These are phyloP conservation scores for Gnomoniopsis sp. DNA, from an alignment of 2,329 filamentous ascomycete genomes.

Conservation along the genomic window DNA sequence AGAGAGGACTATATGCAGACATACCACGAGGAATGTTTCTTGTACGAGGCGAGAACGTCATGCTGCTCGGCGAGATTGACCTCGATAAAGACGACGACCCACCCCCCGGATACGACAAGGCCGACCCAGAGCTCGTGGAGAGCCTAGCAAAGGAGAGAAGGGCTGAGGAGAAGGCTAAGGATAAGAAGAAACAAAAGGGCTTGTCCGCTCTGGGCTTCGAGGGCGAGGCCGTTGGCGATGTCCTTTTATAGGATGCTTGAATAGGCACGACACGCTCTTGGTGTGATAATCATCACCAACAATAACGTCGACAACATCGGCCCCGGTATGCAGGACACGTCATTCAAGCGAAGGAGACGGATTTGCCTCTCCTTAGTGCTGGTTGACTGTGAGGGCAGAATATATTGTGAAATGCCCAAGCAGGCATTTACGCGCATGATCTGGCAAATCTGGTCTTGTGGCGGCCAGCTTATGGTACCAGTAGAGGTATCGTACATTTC, in stretches of 20 bases:
- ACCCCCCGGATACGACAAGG: slow-evolving; percentile 61
- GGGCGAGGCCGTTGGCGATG: slow-evolving; percentile 75
- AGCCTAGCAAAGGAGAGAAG: slow-evolving; percentile 71
- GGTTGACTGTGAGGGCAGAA: slow-evolving; percentile 35
- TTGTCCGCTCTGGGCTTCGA: slow-evolving; percentile 80
- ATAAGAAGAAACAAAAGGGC: slow-evolving; percentile 70
- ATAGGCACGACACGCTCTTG: neutral
- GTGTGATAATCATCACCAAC: too few species aligned
- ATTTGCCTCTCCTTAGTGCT: slow-evolving; percentile 4
- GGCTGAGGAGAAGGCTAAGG: slow-evolving; percentile 62
- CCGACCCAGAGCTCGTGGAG: slow-evolving; percentile 51
- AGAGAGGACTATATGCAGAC: slow-evolving; percentile 71
- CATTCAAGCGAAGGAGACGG: neutral
- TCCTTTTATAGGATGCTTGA: slow-evolving; percentile 53
- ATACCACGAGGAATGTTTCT: slow-evolving; percentile 83
- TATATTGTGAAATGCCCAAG: slow-evolving; percentile 49
- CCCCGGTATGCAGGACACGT: neutral
- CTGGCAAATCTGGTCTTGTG: neutral
- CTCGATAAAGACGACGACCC: slow-evolving; percentile 92
- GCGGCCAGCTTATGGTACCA: slow-evolving; percentile 18
- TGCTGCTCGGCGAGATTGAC: slow-evolving; percentile 92
- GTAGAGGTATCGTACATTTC: slow-evolving; percentile 15
- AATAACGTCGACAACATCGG: neutral
- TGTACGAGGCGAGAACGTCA: slow-evolving; percentile 94
- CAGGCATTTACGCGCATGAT: slow-evolving; percentile 15